Evolutionary conservation across 768 basidiomycete genomes (phyloP).

Genomic region (Calocera cornea): DNA sequence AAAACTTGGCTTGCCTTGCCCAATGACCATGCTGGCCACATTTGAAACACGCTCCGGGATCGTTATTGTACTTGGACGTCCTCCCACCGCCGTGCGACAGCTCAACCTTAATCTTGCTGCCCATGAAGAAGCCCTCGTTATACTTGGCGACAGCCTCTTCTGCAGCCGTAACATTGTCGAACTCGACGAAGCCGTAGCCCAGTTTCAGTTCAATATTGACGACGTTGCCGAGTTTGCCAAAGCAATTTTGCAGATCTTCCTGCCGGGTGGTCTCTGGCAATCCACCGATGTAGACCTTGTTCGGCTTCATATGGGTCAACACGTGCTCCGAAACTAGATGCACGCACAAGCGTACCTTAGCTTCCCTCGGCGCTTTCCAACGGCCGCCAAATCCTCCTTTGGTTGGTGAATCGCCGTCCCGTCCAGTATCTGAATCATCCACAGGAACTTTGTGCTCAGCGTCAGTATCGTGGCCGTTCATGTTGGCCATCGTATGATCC

Average conservation of each 20-base stretch:
- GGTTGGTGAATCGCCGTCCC: neutral
- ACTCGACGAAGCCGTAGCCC: slow-evolving; percentile 87
- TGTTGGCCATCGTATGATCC: neutral
- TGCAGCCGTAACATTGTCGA: slow-evolving; percentile 64
- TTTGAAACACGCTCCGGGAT: slow-evolving; percentile 78
- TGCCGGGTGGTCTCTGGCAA: slow-evolving; percentile 75
- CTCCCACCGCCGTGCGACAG: slow-evolving; percentile 72
- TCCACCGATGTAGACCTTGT: slow-evolving; percentile 86
- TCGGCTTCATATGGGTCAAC: slow-evolving; percentile 46
- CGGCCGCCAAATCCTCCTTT: neutral
- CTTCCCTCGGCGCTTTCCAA: neutral
- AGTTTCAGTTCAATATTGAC: slow-evolving; percentile 68
- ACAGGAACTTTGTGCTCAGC: neutral
- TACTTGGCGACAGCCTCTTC: slow-evolving; percentile 81
- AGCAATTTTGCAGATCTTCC: slow-evolving; percentile 75
- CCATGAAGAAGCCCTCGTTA: slow-evolving; percentile 82
- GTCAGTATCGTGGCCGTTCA: neutral
- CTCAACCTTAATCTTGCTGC: slow-evolving; percentile 82
- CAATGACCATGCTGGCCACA: slow-evolving; percentile 79
- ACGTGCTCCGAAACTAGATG: neutral
- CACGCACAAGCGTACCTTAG: neutral
- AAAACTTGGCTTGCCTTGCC: slow-evolving; percentile 49
- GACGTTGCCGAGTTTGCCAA: slow-evolving; percentile 70
- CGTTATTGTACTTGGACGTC: slow-evolving; percentile 67
- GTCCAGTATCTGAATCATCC: neutral